These are phyloP conservation scores for Saccharomycopsis lassenensis DNA, from an alignment of 805 yeast genomes.

Conservation along the genomic window DNA sequence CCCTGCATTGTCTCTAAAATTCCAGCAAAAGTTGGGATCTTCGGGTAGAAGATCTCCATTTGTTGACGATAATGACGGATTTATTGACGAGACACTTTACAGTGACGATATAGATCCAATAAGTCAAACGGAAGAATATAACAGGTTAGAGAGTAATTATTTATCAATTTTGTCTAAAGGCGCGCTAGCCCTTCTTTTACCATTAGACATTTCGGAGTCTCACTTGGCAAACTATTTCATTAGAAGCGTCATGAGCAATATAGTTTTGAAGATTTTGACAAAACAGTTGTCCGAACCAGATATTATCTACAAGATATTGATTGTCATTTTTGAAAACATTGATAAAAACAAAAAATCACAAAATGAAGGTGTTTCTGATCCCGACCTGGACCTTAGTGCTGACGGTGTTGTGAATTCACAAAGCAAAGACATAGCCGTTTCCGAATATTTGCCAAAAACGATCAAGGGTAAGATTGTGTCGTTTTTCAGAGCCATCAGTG, in stretches of 20 bases:
- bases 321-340: constrained; percentile 4
- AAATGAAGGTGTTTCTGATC: not conserved
- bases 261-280: constrained; percentile 30
- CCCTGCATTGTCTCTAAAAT: constrained; percentile 22
- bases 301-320: constrained; percentile 35
- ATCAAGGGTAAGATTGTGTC: constrained; percentile 13
- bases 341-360: not conserved
- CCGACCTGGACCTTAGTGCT: too few species aligned
- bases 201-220: constrained; percentile 32
- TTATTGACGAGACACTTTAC: constrained; percentile 4
- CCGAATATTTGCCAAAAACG: constrained; percentile 14
- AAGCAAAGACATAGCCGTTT: too few species aligned
- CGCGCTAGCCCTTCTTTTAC: constrained; percentile 28
- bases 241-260: constrained; percentile 30
- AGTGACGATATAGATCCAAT: constrained; percentile 2
- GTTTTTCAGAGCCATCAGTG: constrained; percentile 12
- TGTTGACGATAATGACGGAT: constrained; percentile 3
- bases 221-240: constrained; percentile 29
- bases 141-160: constrained; percentile 25
- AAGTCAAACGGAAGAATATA: not conserved
- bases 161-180: constrained; percentile 27
- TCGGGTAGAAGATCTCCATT: not conserved
- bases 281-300: constrained; percentile 41
- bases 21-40: constrained; percentile 4
- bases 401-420: too few species aligned